These are phyloP conservation scores for Persicaria maculosa DNA, from an alignment of 148 eudicot species.

Conservation along the genomic window DNA sequence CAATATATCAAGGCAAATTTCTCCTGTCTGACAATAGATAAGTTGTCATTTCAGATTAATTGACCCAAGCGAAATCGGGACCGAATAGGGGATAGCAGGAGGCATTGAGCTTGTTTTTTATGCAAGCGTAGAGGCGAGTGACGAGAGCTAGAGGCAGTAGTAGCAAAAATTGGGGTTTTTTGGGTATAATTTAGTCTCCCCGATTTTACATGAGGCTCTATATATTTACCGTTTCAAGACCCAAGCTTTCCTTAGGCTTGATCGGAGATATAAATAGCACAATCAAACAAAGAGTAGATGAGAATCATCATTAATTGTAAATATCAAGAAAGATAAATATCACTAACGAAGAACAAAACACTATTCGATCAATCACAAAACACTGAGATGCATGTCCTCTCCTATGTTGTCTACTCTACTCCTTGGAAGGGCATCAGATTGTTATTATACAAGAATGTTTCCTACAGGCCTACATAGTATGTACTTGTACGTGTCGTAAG, in stretches of 20 bases:
- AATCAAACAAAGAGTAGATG: background rate
- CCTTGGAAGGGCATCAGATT: background rate
- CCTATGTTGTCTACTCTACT: background rate
- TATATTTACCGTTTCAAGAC: too few relatives aligned
- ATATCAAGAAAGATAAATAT: too few relatives aligned
- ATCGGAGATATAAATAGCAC: background rate
- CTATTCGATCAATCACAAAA: background rate
- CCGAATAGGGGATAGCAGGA: too few relatives aligned
- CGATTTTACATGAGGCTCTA: too few relatives aligned
- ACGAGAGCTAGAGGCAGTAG: too few relatives aligned
- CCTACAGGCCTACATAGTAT: background rate
- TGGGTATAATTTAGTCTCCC: too few relatives aligned
- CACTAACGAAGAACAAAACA: too few relatives aligned
- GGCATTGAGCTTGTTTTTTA: too few relatives aligned
- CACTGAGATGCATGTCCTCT: background rate
- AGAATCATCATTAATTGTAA: too few relatives aligned
- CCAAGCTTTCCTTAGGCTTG: background rate
- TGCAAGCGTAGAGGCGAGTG: too few relatives aligned
- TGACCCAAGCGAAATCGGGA: background rate
- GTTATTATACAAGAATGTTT: background rate
- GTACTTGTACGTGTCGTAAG: background rate
- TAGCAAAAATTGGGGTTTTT: too few relatives aligned
- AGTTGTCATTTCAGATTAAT: background rate
- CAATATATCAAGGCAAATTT: constrained; percentile 93
- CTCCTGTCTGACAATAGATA: constrained; percentile 71